Conservation (phyloP, 2,329 filamentous ascomycete species). For the Neofusicoccum sp. region DNA sequence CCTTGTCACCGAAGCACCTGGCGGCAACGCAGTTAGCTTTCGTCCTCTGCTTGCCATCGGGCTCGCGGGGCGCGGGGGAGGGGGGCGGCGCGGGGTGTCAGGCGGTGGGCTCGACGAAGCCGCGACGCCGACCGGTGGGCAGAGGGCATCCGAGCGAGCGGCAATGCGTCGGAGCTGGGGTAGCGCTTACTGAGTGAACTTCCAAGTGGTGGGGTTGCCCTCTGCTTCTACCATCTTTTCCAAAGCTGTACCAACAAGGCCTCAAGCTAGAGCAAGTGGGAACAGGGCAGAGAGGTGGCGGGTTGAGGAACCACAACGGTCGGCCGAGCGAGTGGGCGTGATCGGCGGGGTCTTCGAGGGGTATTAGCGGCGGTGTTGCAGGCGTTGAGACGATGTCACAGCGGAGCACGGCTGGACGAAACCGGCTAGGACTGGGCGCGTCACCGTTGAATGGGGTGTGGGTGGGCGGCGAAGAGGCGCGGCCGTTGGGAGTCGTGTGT, state of each 20-base stretch:
- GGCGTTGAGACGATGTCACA: slow-evolving; percentile 17
- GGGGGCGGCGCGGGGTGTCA: background rate
- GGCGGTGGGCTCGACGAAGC: background rate
- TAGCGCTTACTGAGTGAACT: slow-evolving; percentile 91
- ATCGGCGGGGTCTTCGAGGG: slow-evolving; percentile 15
- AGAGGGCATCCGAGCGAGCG: background rate
- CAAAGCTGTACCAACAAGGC: slow-evolving; percentile 20
- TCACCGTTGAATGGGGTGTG: slow-evolving; percentile 17
- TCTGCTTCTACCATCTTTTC: slow-evolving; percentile 93
- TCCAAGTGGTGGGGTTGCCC: slow-evolving; percentile 94
- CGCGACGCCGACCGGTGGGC: background rate
- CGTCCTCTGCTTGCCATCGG: background rate
- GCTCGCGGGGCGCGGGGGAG: background rate
- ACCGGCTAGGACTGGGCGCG: slow-evolving; percentile 19
- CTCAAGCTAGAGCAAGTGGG: slow-evolving; percentile 10
- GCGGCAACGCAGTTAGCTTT: slow-evolving; percentile 1
- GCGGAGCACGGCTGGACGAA: slow-evolving; percentile 18
- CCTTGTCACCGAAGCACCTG: slow-evolving; percentile 99
- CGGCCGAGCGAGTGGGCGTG: slow-evolving; percentile 1
- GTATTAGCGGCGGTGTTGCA: slow-evolving; percentile 17
- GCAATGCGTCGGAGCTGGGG: background rate
- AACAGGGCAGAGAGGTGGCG: background rate
- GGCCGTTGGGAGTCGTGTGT: slow-evolving; percentile 10
- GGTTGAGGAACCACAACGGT: slow-evolving; percentile 1
- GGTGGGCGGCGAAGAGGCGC: slow-evolving; percentile 12